A percentile compares a stretch with the other conserved stretches of the same genome.
phyloP scores from a whole-genome alignment of 1,284 basidiomycete genomes.

The Moesziomyces parantarcticus region DNA sequence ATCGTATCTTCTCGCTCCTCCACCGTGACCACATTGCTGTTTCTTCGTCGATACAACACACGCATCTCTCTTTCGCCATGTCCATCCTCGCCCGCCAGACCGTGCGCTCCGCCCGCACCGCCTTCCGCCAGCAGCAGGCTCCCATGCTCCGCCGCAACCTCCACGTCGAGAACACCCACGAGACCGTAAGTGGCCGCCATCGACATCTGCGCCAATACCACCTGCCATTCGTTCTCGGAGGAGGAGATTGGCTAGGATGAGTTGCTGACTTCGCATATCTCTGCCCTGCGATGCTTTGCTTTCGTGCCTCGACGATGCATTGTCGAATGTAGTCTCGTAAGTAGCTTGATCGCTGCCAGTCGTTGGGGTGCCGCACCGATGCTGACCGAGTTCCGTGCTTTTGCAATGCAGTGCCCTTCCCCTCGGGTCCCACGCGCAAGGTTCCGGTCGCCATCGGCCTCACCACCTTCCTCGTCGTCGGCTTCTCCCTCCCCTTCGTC shows the following conservation, averaged over 20 bases:
- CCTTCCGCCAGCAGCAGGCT: slow-evolving; percentile 51
- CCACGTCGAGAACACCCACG: slow-evolving; percentile 66
- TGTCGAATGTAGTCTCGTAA: background rate
- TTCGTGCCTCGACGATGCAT: too few species aligned
- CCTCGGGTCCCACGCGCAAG: slow-evolving; percentile 61
- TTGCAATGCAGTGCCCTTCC: slow-evolving; percentile 60
- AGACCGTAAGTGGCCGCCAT: slow-evolving; percentile 56
- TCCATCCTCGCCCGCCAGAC: slow-evolving; percentile 53
- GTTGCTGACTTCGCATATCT: background rate
- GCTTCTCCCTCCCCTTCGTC: slow-evolving; percentile 62
- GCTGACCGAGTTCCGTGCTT: background rate
- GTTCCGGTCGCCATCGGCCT: slow-evolving; percentile 55
- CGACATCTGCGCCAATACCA: background rate
- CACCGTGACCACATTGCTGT: background rate
- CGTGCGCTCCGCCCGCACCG: slow-evolving; percentile 52
- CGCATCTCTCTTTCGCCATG: slow-evolving; percentile 29
- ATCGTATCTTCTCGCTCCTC: background rate
- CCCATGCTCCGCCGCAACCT: slow-evolving; percentile 53
- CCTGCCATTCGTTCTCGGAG: background rate
- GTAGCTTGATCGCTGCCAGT: background rate
- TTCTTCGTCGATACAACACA: slow-evolving; percentile 1
- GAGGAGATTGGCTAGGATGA: background rate
- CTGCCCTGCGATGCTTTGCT: background rate
- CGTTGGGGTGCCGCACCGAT: too few species aligned
- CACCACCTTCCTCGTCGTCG: slow-evolving; percentile 57